A percentile compares a stretch with the other conserved stretches of the same genome.
Evolutionary conservation across 371 early-diverging fungal species (phyloP).

Genomic region (Zychaea mexicana): DNA sequence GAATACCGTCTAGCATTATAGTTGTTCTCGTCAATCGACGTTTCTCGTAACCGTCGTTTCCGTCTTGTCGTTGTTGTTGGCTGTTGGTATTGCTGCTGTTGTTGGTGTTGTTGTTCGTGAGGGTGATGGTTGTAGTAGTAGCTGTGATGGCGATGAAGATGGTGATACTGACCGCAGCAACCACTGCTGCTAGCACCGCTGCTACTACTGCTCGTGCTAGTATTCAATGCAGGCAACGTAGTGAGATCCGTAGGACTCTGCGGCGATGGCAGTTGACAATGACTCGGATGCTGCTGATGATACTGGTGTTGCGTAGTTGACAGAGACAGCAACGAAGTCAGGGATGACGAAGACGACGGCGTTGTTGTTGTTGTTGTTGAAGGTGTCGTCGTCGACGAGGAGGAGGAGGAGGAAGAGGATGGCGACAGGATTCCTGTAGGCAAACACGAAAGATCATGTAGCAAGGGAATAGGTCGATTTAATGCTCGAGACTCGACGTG

Average conservation of each 20-base stretch:
- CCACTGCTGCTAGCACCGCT: background rate
- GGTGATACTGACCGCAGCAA: background rate
- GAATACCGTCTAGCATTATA: background rate
- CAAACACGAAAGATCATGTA: conserved; percentile 15
- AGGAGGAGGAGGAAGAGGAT: no score
- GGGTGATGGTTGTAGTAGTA: no score
- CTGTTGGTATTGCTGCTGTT: background rate
- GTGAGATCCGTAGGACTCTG: background rate
- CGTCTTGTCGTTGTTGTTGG: background rate
- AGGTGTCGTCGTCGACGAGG: no score
- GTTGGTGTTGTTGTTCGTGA: conserved; percentile 2
- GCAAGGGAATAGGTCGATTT: conserved; percentile 4
- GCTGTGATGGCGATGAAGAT: conserved; percentile 1
- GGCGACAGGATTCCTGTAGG: conserved; percentile 1
- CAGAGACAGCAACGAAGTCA: background rate
- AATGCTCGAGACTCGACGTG: conserved; percentile 30
- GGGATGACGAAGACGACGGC: background rate
- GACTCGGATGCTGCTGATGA: background rate
- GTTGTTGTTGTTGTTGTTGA: conserved; percentile 12
- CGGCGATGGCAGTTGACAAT: conserved; percentile 7
- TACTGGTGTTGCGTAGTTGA: background rate
- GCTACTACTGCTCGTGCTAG: background rate
- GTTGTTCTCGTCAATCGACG: background rate
- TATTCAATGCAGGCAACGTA: background rate
- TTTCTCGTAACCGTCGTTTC: conserved; percentile 14